Conservation (phyloP, 1,139 yeast species). For the Kluyveromyces sp. region DNA sequence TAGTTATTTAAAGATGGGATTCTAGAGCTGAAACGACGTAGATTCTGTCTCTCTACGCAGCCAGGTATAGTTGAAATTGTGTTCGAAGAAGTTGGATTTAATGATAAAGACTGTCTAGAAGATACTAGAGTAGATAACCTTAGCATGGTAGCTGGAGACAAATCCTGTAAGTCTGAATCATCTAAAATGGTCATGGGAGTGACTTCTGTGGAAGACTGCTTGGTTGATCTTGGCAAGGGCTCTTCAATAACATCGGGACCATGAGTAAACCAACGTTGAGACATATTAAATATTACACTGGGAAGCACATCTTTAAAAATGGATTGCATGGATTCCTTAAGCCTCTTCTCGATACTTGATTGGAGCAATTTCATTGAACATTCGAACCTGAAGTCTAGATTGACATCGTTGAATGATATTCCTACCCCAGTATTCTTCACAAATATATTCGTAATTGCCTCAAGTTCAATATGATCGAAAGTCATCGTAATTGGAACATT, state of each 20-base stretch:
- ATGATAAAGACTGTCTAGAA: conserved; percentile 69
- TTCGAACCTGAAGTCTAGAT: conserved; percentile 29
- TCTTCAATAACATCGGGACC: conserved; percentile 8
- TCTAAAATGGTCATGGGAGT: conserved; percentile 17
- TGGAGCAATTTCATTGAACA: conserved; percentile 30
- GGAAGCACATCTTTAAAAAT: conserved; percentile 30
- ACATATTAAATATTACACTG: conserved; percentile 28
- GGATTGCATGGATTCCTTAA: conserved; percentile 27
- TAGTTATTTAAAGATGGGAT: conserved; percentile 27
- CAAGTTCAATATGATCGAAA: conserved; percentile 26
- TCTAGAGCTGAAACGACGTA: conserved; percentile 30
- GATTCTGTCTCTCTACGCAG: conserved; percentile 33
- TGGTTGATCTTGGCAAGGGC: conserved; percentile 1
- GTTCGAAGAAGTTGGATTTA: conserved; percentile 48
- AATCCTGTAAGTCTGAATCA: conserved; percentile 31
- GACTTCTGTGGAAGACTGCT: conserved; percentile 1
- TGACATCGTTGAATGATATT: conserved; percentile 31
- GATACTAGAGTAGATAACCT: conserved; percentile 64
- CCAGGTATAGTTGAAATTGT: conserved; percentile 26
- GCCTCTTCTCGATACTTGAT: conserved; percentile 28
- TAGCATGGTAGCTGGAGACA: conserved; percentile 64
- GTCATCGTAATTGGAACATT: conserved; percentile 31
- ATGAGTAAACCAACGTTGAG: conserved; percentile 26
- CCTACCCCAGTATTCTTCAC: conserved; percentile 29
- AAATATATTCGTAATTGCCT: conserved; percentile 29